These are phyloP conservation scores for Vanrija pseudolonga DNA, from an alignment of 1,284 basidiomycete species.

Conservation along the genomic window DNA sequence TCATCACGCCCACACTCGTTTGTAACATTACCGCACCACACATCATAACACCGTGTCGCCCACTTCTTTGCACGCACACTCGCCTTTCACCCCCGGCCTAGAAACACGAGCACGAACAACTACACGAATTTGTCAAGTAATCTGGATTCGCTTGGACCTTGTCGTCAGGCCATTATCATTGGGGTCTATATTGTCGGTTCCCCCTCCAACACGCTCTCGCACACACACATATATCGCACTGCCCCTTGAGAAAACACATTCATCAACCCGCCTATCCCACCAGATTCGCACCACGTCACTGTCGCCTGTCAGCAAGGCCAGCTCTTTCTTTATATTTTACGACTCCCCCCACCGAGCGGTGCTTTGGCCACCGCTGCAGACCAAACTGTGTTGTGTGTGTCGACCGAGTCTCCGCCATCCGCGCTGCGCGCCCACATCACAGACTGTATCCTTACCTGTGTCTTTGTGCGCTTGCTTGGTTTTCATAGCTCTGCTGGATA, in stretches of 20 bases:
- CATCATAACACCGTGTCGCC: no score
- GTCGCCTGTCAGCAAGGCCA: neutral
- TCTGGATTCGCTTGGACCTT: neutral
- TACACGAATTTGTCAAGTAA: neutral
- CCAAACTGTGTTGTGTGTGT: slow-evolving; percentile 1
- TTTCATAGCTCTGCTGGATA: slow-evolving; percentile 3
- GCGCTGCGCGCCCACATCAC: slow-evolving; percentile 9
- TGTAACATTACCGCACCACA: slow-evolving; percentile 3
- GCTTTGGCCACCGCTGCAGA: neutral
- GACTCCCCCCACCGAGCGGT: neutral
- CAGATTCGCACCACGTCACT: neutral
- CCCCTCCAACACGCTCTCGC: neutral
- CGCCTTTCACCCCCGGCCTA: neutral
- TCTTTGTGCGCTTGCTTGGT: slow-evolving; percentile 3
- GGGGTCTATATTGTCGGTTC: slow-evolving; percentile 3
- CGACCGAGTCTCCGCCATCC: slow-evolving; percentile 2
- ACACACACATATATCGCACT: neutral
- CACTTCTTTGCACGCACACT: neutral
- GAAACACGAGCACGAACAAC: neutral
- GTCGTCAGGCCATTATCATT: neutral
- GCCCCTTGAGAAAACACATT: neutral
- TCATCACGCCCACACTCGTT: neutral
- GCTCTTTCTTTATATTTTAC: neutral
- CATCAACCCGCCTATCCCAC: neutral
- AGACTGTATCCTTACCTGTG: slow-evolving; percentile 7